Conservation (phyloP, 2,329 filamentous ascomycete species). For the Pseudocercospora ulei region DNA sequence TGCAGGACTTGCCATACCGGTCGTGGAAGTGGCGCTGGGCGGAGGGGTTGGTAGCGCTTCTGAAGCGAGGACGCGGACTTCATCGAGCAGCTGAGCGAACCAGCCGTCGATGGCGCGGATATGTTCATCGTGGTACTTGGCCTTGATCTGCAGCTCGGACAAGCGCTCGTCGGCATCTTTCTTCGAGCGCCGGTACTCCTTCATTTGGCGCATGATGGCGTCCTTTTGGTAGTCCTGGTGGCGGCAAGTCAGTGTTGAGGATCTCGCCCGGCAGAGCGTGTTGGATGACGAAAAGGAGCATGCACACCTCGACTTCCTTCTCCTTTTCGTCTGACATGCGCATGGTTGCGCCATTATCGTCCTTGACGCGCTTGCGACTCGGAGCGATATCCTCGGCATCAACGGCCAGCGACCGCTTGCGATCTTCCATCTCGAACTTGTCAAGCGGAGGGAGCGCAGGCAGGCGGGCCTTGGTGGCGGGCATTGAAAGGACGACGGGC, state of each 20-base stretch:
- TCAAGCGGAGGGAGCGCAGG: slow-evolving; percentile 58
- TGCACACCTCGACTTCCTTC: slow-evolving; percentile 61
- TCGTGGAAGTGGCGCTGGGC: slow-evolving; percentile 26
- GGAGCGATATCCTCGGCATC: slow-evolving; percentile 75
- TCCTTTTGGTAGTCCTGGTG: slow-evolving; percentile 82
- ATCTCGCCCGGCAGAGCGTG: neutral
- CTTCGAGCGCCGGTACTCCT: slow-evolving; percentile 91
- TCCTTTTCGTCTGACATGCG: slow-evolving; percentile 60
- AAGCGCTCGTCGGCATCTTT: slow-evolving; percentile 69
- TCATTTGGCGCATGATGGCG: slow-evolving; percentile 94
- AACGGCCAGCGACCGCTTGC: slow-evolving; percentile 82
- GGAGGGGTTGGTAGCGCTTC: slow-evolving; percentile 32
- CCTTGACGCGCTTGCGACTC: slow-evolving; percentile 72
- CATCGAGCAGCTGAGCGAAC: slow-evolving; percentile 65
- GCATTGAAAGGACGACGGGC: slow-evolving; percentile 23
- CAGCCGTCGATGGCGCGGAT: slow-evolving; percentile 81
- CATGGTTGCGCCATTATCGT: slow-evolving; percentile 63
- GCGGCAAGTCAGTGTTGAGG: slow-evolving; percentile 12
- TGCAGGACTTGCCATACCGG: slow-evolving; percentile 28
- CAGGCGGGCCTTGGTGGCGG: slow-evolving; percentile 25
- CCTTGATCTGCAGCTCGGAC: slow-evolving; percentile 66
- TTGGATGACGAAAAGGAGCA: neutral
- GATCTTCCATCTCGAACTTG: slow-evolving; percentile 96
- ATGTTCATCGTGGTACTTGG: slow-evolving; percentile 82
- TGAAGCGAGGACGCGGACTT: slow-evolving; percentile 39